A percentile compares a stretch with the other conserved stretches of the same genome.
phyloP scores from a whole-genome alignment of 371 early-diverging fungal species.

The Mucor plumbeus region DNA sequence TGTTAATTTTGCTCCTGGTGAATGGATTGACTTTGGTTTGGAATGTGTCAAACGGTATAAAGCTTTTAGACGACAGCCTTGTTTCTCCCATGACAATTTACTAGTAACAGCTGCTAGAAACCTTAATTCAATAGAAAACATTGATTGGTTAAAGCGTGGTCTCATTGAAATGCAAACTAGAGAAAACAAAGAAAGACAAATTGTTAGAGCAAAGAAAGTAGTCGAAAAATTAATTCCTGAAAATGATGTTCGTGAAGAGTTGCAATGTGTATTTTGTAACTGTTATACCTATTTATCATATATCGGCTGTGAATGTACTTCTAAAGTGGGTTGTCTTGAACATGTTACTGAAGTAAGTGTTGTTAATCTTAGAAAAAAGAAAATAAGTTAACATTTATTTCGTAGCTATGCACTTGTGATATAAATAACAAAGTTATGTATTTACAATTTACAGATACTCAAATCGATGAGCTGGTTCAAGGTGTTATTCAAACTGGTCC shows the following conservation, averaged over 20 bases:
- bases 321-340: conserved; percentile 65
- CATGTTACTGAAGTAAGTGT: conserved; percentile 62
- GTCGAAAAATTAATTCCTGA: conserved; percentile 35
- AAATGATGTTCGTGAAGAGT: conserved; percentile 54
- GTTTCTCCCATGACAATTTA: conserved; percentile 94
- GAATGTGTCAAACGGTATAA: conserved; percentile 83
- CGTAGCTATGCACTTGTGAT: conserved; percentile 63
- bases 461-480: conserved; percentile 49
- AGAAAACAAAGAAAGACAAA: conserved; percentile 60
- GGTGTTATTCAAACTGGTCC: conserved; percentile 24
- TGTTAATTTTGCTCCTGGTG: conserved; percentile 92
- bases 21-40: conserved; percentile 90
- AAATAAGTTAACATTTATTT: not conserved
- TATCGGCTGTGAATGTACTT: conserved; percentile 67
- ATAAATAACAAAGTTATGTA: conserved; percentile 46
- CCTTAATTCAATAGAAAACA: conserved; percentile 46
- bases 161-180: conserved; percentile 61
- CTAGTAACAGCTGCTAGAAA: conserved; percentile 65
- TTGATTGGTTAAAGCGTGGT: conserved; percentile 62
- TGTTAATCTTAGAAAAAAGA: not conserved
- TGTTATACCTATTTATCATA: conserved; percentile 75
- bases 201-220: conserved; percentile 48
- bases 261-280: conserved; percentile 76
- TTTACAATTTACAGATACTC: conserved; percentile 58
- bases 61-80: conserved; percentile 79